phyloP scores from a whole-genome alignment of 176 grass and related monocot genomes.

The Elaeis guineensis region DNA sequence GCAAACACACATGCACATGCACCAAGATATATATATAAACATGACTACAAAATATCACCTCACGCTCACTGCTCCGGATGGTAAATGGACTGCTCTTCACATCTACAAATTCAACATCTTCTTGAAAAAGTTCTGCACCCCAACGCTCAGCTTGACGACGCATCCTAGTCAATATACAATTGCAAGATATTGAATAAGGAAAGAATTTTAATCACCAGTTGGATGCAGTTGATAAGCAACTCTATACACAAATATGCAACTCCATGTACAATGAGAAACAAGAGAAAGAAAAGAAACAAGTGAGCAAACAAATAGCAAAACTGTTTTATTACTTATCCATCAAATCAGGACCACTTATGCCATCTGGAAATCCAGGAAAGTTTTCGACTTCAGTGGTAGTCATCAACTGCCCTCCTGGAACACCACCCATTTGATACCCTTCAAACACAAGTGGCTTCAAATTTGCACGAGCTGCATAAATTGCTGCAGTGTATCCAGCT shows the following conservation, averaged over 20 bases:
- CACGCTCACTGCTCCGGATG: constrained; percentile 66
- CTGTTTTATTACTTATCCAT: constrained; percentile 63
- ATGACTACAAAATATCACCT: constrained; percentile 39
- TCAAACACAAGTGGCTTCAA: constrained; percentile 92
- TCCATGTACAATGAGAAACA: not conserved
- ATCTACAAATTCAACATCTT: constrained; percentile 94
- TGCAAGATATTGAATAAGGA: not conserved
- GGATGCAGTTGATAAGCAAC: too few species aligned
- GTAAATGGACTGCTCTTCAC: constrained; percentile 63
- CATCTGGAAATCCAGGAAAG: constrained; percentile 90
- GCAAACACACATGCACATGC: too few species aligned
- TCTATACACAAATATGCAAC: too few species aligned
- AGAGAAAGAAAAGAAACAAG: not conserved
- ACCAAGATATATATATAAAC: not conserved
- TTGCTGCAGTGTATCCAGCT: constrained; percentile 86
- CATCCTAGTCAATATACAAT: constrained; percentile 40
- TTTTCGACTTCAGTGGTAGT: constrained; percentile 98
- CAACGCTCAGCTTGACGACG: constrained; percentile 86
- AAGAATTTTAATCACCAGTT: constrained; percentile 8
- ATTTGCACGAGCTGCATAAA: constrained; percentile 90
- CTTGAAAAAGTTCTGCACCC: constrained; percentile 86
- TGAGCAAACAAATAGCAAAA: not conserved
- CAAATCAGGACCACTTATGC: constrained; percentile 90
- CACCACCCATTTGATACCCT: constrained; percentile 83
- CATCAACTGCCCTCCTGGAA: constrained; percentile 94